Evolutionary conservation across 176 grass and related monocot species (phyloP).

Genomic region (Urochloa ruziziensis): DNA sequence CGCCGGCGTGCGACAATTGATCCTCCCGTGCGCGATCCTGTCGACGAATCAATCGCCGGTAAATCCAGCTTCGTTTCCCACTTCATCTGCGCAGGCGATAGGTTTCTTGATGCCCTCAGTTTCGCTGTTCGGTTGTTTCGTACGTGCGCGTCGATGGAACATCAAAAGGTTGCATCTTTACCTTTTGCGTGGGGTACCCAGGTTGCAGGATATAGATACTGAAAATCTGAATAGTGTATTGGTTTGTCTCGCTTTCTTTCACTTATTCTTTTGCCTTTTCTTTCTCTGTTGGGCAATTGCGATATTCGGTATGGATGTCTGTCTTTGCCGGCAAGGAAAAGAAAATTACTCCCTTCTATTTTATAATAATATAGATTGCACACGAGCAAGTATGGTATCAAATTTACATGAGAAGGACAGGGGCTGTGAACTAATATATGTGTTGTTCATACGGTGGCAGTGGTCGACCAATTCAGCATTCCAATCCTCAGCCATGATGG

Average conservation of each 20-base stretch:
- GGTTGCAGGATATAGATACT: background rate
- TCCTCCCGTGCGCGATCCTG: background rate
- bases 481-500: slow-evolving; percentile 47
- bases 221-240: background rate
- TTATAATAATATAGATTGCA: background rate
- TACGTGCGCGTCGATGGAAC: background rate
- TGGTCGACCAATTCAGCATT: background rate
- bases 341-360: background rate
- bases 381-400: slow-evolving; percentile 8
- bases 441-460: slow-evolving; percentile 1
- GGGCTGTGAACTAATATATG: background rate
- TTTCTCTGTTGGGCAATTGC: slow-evolving; percentile 10
- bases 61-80: background rate
- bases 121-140: background rate
- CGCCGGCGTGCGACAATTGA: background rate
- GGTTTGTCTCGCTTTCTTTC: background rate
- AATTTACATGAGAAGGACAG: background rate
- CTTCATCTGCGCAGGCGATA: background rate
- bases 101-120: background rate
- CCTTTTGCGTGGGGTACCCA: background rate
- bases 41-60: background rate
- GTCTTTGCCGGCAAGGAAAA: background rate
- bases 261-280: background rate
- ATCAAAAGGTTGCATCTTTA: background rate
- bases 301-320: slow-evolving; percentile 3